Percentiles rank a stretch among this genome's conserved stretches.
Conservation (phyloP, 2,329 filamentous ascomycete species). For the Metarhizium guizhouense region DNA sequence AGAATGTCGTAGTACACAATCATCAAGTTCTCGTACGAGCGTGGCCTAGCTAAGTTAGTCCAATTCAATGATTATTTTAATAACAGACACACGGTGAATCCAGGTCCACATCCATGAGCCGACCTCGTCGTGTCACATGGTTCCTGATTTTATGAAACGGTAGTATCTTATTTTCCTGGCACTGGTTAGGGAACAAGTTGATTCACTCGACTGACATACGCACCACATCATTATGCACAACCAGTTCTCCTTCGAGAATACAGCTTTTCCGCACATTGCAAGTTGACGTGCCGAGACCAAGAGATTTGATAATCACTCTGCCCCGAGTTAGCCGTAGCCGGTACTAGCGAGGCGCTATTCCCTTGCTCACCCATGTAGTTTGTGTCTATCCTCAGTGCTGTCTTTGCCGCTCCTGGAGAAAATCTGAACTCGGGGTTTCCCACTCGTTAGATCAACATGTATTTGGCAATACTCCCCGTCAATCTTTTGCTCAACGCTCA, state of each 20-base stretch:
- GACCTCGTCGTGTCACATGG: slow-evolving; percentile 65
- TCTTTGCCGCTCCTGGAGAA: slow-evolving; percentile 93
- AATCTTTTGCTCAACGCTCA: slow-evolving; percentile 75
- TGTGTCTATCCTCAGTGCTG: slow-evolving; percentile 61
- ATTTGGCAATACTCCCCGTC: slow-evolving; percentile 90
- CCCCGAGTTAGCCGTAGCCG: slow-evolving; percentile 7
- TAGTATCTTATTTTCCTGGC: slow-evolving; percentile 50
- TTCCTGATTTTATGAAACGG: slow-evolving; percentile 78
- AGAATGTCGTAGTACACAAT: slow-evolving; percentile 53
- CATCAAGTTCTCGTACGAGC: slow-evolving; percentile 48
- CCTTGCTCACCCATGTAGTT: slow-evolving; percentile 43
- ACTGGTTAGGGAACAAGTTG: slow-evolving; percentile 7
- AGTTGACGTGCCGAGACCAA: slow-evolving; percentile 49
- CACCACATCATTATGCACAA: slow-evolving; percentile 63
- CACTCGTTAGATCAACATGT: slow-evolving; percentile 60
- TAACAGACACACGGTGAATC: slow-evolving; percentile 53
- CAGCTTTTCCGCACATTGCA: slow-evolving; percentile 56
- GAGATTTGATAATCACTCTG: slow-evolving; percentile 51
- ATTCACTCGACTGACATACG: slow-evolving; percentile 2
- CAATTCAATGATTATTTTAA: background rate
- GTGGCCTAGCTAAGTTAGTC: slow-evolving; percentile 29
- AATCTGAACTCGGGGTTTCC: slow-evolving; percentile 55
- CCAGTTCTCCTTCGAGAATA: slow-evolving; percentile 76
- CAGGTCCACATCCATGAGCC: slow-evolving; percentile 54
- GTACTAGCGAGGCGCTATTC: background rate